A percentile compares a stretch with the other conserved stretches of the same genome.
phyloP scores from a whole-genome alignment of 2,329 filamentous ascomycete genomes.

The Colletotrichum sp. region DNA sequence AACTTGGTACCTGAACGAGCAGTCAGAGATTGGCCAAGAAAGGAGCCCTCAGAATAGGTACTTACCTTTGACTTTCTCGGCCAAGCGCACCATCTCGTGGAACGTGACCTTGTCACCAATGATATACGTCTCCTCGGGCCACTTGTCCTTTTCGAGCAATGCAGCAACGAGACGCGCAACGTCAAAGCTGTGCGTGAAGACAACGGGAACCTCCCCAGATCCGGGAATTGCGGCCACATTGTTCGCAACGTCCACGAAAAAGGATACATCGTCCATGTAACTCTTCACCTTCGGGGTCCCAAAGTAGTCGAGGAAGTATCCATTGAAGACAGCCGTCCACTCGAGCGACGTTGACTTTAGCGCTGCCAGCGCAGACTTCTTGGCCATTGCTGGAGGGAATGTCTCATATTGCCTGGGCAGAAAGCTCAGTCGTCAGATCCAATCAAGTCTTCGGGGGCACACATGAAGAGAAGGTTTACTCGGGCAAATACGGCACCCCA shows the following conservation, averaged over 20 bases:
- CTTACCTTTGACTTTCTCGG: conserved; percentile 9
- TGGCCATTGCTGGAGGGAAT: neutral
- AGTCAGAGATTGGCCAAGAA: fast-evolving
- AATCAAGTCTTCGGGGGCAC: no score
- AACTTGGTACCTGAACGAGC: neutral
- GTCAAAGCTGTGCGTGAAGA: conserved; percentile 54
- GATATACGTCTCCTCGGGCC: conserved; percentile 41
- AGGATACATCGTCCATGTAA: conserved; percentile 40
- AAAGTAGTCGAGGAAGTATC: conserved; percentile 51
- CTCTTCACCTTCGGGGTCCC: conserved; percentile 40
- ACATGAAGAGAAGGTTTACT: conserved; percentile 30
- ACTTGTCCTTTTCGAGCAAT: conserved; percentile 42
- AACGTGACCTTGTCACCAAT: conserved; percentile 46
- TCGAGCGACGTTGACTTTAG: conserved; percentile 37
- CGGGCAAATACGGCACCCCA: conserved; percentile 34
- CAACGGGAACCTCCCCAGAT: conserved; percentile 44
- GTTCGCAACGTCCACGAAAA: conserved; percentile 47
- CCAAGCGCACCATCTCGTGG: conserved; percentile 45
- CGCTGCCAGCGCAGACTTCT: neutral
- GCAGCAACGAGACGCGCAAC: conserved; percentile 49
- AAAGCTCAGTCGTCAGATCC: neutral
- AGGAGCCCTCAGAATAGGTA: neutral
- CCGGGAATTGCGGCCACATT: conserved; percentile 54
- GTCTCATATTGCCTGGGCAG: neutral
- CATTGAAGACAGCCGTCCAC: conserved; percentile 40